Evolutionary conservation across 805 yeast species (phyloP).

Genomic region (Ogataea methanolica): DNA sequence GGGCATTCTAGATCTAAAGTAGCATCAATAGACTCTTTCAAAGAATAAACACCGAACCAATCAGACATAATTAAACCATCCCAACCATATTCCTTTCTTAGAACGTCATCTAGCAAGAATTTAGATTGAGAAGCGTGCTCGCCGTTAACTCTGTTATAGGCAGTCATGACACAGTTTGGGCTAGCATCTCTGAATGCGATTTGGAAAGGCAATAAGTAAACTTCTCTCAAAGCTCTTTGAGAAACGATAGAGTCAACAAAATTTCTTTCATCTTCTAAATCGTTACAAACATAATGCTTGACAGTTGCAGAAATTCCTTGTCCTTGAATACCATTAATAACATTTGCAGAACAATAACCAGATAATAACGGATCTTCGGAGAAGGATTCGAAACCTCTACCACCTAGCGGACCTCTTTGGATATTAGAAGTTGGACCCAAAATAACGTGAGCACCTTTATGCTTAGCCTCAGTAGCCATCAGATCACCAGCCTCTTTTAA

Average conservation of each 20-base stretch:
- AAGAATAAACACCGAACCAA: conserved; percentile 59
- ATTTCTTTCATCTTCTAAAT: conserved; percentile 53
- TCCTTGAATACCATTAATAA: conserved; percentile 53
- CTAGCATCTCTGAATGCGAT: conserved; percentile 49
- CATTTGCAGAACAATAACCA: conserved; percentile 43
- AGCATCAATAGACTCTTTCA: conserved; percentile 42
- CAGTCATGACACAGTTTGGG: conserved; percentile 58
- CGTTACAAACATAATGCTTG: conserved; percentile 63
- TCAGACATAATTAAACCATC: conserved; percentile 58
- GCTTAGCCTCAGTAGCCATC: conserved; percentile 43
- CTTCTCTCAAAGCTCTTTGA: conserved; percentile 61
- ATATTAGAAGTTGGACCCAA: conserved; percentile 37
- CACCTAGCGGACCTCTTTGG: conserved; percentile 43
- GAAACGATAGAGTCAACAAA: conserved; percentile 46
- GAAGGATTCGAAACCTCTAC: conserved; percentile 19
- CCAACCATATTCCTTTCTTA: conserved; percentile 56
- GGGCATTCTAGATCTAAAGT: conserved; percentile 70
- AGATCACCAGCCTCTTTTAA: conserved; percentile 35
- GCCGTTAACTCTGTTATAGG: conserved; percentile 62
- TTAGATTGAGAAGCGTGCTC: conserved; percentile 51
- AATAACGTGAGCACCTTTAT: conserved; percentile 39
- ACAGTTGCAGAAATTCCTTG: conserved; percentile 51
- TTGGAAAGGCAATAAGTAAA: conserved; percentile 62
- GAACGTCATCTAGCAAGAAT: conserved; percentile 39
- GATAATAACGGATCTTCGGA: conserved; percentile 29